These are phyloP conservation scores for Evansstolkia leycettana DNA, from an alignment of 495 filamentous ascomycete genomes.

Conservation along the genomic window DNA sequence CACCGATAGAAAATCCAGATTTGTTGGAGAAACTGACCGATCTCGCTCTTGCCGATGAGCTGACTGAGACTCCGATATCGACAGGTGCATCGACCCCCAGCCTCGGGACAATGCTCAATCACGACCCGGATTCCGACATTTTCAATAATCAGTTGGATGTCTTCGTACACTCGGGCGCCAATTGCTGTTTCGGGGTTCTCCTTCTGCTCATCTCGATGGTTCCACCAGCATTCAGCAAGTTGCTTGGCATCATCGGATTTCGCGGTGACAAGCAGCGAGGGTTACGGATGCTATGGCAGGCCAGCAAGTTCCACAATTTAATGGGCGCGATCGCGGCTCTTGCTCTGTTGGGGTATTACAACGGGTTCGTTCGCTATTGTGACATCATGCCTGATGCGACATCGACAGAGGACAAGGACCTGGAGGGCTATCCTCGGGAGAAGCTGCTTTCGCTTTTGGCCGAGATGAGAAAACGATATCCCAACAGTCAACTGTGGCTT, in stretches of 20 bases:
- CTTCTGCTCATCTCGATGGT: conserved; percentile 80
- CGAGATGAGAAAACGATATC: conserved; percentile 66
- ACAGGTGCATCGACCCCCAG: conserved; percentile 9
- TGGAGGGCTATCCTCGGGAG: conserved; percentile 60
- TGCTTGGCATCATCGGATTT: conserved; percentile 85
- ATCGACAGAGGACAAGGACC: conserved; percentile 37
- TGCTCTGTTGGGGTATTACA: conserved; percentile 74
- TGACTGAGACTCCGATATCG: conserved; percentile 5
- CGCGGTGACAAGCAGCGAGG: conserved; percentile 79
- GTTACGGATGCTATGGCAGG: conserved; percentile 81
- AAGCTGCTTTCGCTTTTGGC: conserved; percentile 55
- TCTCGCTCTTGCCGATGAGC: conserved; percentile 13
- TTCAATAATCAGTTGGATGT: conserved; percentile 64
- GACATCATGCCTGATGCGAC: conserved; percentile 63
- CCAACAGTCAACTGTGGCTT: conserved; percentile 74
- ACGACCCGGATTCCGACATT: conserved; percentile 39
- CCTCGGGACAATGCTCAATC: conserved; percentile 22
- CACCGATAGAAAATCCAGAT: conserved; percentile 7
- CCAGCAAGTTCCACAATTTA: conserved; percentile 74
- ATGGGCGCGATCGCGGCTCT: conserved; percentile 84
- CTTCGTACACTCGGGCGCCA: conserved; percentile 79
- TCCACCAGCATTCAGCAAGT: conserved; percentile 72
- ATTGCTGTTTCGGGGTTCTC: conserved; percentile 80
- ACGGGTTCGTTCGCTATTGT: conserved; percentile 69
- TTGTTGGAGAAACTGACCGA: conserved; percentile 20